Percentiles rank a stretch among this genome's conserved stretches.
These are phyloP conservation scores for Raphanus sativus DNA, from an alignment of 345 rosid genomes.

Conservation along the genomic window DNA sequence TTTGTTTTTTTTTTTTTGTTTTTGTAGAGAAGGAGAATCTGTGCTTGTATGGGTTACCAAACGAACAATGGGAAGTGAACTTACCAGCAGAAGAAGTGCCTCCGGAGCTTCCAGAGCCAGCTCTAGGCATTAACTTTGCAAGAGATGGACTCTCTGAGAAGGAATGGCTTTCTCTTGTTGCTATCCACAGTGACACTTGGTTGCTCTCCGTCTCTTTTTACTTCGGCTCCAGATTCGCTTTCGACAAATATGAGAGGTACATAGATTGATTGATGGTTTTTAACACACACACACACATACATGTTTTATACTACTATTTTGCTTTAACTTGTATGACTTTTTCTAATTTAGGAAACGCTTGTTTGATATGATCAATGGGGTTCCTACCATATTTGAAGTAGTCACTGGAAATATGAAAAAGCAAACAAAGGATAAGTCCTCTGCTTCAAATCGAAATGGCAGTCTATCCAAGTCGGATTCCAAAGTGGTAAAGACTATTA, in stretches of 20 bases:
- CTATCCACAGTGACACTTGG: constrained; percentile 88
- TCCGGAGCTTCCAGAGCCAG: constrained; percentile 90
- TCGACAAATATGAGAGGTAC: constrained; percentile 68
- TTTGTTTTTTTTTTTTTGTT: neutral
- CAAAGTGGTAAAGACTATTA: constrained; percentile 45
- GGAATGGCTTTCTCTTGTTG: constrained; percentile 79
- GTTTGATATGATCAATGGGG: constrained; percentile 65
- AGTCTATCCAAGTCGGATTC: constrained; percentile 58
- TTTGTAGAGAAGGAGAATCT: constrained; percentile 74
- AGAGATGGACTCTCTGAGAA: constrained; percentile 80
- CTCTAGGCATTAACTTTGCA: constrained; percentile 81
- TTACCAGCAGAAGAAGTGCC: constrained; percentile 91
- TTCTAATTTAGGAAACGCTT: constrained; percentile 58
- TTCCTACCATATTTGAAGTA: constrained; percentile 73
- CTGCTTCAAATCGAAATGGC: constrained; percentile 56
- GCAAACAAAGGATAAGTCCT: constrained; percentile 54
- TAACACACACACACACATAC: neutral
- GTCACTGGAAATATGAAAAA: constrained; percentile 55
- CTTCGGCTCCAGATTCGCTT: constrained; percentile 74
- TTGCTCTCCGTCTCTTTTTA: constrained; percentile 73
- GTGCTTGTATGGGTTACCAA: constrained; percentile 75
- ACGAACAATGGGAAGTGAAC: constrained; percentile 75
- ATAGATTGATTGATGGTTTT: neutral
- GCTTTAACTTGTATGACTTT: neutral
- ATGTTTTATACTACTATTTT: neutral